A percentile compares a stretch with the other conserved stretches of the same genome.
Conservation (phyloP, 306 rosid species). For the Dicorynia guianensis region DNA sequence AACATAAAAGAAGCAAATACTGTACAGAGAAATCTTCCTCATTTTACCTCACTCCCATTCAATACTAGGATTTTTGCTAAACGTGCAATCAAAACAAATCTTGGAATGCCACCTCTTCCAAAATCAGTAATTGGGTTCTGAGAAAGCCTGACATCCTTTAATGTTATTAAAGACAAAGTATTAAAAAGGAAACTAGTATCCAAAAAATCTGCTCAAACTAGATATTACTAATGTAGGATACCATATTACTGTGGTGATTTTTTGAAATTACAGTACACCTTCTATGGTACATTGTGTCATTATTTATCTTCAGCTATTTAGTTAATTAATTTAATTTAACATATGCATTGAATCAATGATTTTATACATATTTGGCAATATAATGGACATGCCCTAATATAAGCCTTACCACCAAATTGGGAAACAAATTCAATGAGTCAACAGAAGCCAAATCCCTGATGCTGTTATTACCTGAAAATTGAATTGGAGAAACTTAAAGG, state of each 20-base stretch:
- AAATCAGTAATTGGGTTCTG: constrained; percentile 86
- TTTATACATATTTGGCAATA: constrained; percentile 7
- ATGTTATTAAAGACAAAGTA: constrained; percentile 39
- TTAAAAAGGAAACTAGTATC: constrained; percentile 41
- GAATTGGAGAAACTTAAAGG: constrained; percentile 40
- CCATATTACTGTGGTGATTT: neutral
- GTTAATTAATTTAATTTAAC: neutral
- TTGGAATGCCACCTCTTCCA: constrained; percentile 72
- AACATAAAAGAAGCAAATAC: constrained; percentile 27
- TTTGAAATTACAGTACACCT: neutral
- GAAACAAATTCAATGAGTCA: constrained; percentile 80
- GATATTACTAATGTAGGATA: neutral
- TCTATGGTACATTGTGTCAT: neutral
- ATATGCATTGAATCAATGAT: no score
- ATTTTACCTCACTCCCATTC: constrained; percentile 91
- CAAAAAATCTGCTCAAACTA: constrained; percentile 30
- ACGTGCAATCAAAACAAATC: constrained; percentile 83
- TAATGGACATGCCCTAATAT: constrained; percentile 30
- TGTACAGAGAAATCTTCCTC: constrained; percentile 28
- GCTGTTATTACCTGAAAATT: constrained; percentile 78
- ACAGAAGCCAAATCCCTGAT: constrained; percentile 72
- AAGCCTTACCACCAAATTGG: constrained; percentile 79
- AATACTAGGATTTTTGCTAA: constrained; percentile 73
- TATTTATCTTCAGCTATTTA: neutral
- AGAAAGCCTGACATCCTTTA: constrained; percentile 87